Percentiles rank a stretch among this genome's conserved stretches.
Evolutionary conservation across 2,329 filamentous ascomycete species (phyloP).

Genomic region (Ceratocystiopsis brevicomis): DNA sequence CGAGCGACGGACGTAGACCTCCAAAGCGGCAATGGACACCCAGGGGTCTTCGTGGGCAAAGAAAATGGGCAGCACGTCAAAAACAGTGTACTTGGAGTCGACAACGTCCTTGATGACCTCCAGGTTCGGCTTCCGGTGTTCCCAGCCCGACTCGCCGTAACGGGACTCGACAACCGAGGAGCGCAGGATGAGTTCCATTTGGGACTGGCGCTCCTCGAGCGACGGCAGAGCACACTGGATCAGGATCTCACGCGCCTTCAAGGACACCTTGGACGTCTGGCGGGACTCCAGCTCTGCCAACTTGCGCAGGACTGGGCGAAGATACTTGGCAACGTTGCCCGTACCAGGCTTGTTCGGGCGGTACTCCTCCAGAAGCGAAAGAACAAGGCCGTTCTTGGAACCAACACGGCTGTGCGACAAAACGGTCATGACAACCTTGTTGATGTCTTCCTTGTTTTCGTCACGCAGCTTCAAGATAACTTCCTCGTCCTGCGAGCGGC

Average conservation of each 20-base stretch:
- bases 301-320: slow-evolving; percentile 64
- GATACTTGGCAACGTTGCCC: slow-evolving; percentile 73
- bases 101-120: slow-evolving; percentile 93
- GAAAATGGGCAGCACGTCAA: slow-evolving; percentile 88
- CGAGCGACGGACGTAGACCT: slow-evolving; percentile 89
- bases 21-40: slow-evolving; percentile 82
- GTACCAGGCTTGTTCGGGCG: slow-evolving; percentile 82
- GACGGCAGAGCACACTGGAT: slow-evolving; percentile 95
- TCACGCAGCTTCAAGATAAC: slow-evolving; percentile 87
- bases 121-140: slow-evolving; percentile 80
- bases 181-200: slow-evolving; percentile 97
- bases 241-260: slow-evolving; percentile 92
- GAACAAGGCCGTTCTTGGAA: slow-evolving; percentile 81
- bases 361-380: slow-evolving; percentile 87
- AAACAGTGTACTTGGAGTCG: slow-evolving; percentile 96
- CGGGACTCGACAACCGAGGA: slow-evolving; percentile 92
- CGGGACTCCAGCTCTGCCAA: slow-evolving; percentile 80
- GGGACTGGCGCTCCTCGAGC: slow-evolving; percentile 77
- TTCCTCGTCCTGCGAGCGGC: slow-evolving; percentile 75
- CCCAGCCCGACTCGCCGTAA: slow-evolving; percentile 93
- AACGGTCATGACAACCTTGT: slow-evolving; percentile 69
- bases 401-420: slow-evolving; percentile 85
- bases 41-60: slow-evolving; percentile 87
- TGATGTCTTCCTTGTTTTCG: slow-evolving; percentile 83
- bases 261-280: slow-evolving; percentile 77